Percentiles rank a stretch among this genome's conserved stretches.
phyloP scores from a whole-genome alignment of 257 asterid species.

The Solanum commersonii region DNA sequence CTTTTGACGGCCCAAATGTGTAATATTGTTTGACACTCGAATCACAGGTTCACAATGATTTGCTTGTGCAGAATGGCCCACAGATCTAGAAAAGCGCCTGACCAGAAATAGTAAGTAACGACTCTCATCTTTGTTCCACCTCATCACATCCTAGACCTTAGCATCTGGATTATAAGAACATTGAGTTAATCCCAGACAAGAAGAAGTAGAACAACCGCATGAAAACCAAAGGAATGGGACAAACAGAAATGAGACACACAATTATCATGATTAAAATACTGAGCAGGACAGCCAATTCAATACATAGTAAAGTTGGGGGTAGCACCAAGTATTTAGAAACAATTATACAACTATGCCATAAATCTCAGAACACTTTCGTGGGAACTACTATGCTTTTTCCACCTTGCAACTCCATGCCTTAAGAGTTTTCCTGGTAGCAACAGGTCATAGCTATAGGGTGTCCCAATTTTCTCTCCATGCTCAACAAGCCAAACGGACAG shows the following conservation, averaged over 20 bases:
- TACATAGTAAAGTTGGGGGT: neutral
- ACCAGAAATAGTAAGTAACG: constrained; percentile 16
- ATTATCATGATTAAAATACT: neutral
- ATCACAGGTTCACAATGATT: constrained; percentile 25
- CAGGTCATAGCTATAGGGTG: neutral
- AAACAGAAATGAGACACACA: neutral
- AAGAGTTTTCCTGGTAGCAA: neutral
- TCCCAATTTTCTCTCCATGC: neutral
- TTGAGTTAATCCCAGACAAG: neutral
- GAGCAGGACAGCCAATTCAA: neutral
- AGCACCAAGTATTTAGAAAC: neutral
- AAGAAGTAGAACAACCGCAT: neutral
- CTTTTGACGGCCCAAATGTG: constrained; percentile 56
- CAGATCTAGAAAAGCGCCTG: constrained; percentile 27
- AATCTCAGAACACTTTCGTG: neutral
- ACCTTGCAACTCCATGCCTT: neutral
- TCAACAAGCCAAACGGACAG: neutral
- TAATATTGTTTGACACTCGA: constrained; percentile 65
- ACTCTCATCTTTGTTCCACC: constrained; percentile 39
- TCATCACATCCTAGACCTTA: constrained; percentile 1
- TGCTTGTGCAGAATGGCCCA: constrained; percentile 36
- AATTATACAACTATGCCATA: neutral
- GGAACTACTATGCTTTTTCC: neutral
- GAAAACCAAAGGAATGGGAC: neutral
- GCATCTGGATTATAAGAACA: neutral